Percentiles rank a stretch among this genome's conserved stretches.
Conservation (phyloP, 2,329 filamentous ascomycete species). For the Aureobasidium sp. region DNA sequence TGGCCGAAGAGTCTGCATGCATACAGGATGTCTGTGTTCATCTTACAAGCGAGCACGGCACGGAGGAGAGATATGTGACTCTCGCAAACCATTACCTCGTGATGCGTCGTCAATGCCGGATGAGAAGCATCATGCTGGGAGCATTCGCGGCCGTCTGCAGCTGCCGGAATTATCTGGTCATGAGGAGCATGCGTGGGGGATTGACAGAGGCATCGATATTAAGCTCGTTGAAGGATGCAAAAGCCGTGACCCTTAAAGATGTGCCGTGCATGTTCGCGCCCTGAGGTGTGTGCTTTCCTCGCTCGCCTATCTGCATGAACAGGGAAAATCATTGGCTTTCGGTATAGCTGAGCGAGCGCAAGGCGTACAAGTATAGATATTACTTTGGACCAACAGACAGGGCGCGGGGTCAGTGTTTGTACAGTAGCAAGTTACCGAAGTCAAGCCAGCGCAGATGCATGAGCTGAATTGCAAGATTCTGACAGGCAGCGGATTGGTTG, state of each 20-base stretch:
- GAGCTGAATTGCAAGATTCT: background rate
- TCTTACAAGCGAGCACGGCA: background rate
- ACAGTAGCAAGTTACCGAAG: background rate
- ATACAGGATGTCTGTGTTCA: background rate
- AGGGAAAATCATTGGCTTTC: background rate
- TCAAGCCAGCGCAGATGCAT: slow-evolving; percentile 4
- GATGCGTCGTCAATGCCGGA: background rate
- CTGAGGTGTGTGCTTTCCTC: background rate
- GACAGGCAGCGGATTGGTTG: slow-evolving; percentile 1
- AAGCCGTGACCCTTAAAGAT: background rate
- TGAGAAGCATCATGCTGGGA: background rate
- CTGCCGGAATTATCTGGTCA: background rate
- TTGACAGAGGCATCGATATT: background rate
- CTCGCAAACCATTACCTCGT: background rate
- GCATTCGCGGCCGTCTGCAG: background rate
- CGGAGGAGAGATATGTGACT: background rate
- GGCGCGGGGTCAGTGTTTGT: background rate
- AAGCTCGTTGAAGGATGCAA: slow-evolving; percentile 3
- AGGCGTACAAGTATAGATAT: background rate
- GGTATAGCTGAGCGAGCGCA: background rate
- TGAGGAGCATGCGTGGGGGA: background rate
- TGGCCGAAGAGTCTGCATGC: slow-evolving; percentile 2
- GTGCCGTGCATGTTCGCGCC: background rate
- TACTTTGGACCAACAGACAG: background rate
- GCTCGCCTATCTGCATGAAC: background rate